Base-by-base conservation (phyloP, 2,329 filamentous ascomycete species). In the Rosellinia necatrix region DNA sequence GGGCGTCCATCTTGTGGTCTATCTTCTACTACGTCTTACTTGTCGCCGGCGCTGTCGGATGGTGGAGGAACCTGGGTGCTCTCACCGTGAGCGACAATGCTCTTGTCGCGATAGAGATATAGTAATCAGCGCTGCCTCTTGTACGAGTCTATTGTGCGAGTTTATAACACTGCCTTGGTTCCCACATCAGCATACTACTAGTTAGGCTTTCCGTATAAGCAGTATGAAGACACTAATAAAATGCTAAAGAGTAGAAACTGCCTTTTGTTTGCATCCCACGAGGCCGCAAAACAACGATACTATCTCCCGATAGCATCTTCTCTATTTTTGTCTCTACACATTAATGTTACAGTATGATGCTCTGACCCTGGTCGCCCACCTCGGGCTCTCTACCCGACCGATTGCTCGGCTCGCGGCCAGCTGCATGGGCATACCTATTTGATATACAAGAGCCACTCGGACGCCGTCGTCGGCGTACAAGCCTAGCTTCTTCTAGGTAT, bases 1-100 rank as follows among this genome's bases (percentile, higher is more conserved):
- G 59, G 58, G 34, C 67, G 79, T 65, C 74, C 73, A 19, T 66
- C 82, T 25, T 71, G 34, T 96, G 90, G 90, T 93, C 90, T 0
- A 72, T 89, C 3, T 77, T 82, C 1, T 97, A 97, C 71, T 97
- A 97, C 70, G 54, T 82, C 2, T 72, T 97, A 40, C 79, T 97
- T 2, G 76, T 94, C 1, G 78, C 73, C 0, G 94, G 94, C 1
- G 85, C 88, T 1, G 72, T 84, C 40, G 77, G 80, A 2, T 99
- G 94, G 78, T 91, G 86, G 72, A 80, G 72, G 64, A 78, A 83
- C 47, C 69, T 97, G 44, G 93, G 89, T 78, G 75, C 80, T 1
- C 75, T 94, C 72, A 96, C 92, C 1, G 79, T 87, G 66, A 88
- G 84, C 65, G 65, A 66, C 7, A 76, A 81, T 64, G 79, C 80